These are phyloP conservation scores for Colletotrichum sp. DNA, from an alignment of 2,329 filamentous ascomycete genomes.

Conservation along the genomic window DNA sequence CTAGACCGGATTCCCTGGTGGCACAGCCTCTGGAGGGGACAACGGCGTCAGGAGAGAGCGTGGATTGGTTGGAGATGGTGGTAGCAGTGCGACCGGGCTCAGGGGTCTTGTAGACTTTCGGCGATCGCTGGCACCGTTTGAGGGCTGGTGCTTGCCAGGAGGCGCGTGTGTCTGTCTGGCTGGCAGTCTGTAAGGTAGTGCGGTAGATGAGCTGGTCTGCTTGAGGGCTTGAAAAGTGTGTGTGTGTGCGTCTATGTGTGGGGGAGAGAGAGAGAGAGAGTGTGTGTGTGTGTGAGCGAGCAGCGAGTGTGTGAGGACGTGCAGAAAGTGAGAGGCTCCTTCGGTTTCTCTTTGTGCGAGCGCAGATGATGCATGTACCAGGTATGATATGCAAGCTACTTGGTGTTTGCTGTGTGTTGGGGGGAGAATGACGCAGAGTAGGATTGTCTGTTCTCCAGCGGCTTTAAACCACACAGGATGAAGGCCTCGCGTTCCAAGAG, in stretches of 20 bases:
- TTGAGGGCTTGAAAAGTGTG: not conserved
- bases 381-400: not conserved
- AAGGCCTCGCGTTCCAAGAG: not conserved
- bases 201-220: not conserved
- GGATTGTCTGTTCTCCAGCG: not conserved
- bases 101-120: constrained; percentile 22
- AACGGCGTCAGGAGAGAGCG: constrained; percentile 14
- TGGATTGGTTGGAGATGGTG: constrained; percentile 6
- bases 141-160: constrained; percentile 16
- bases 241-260: not conserved
- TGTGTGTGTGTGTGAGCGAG: not conserved
- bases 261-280: not conserved
- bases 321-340: not conserved
- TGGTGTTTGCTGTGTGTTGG: not conserved
- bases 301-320: not conserved
- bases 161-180: constrained; percentile 10
- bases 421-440: not conserved
- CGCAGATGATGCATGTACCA: not conserved
- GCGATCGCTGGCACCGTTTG: constrained; percentile 18
- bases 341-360: not conserved
- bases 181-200: not conserved
- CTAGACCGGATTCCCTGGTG: constrained; percentile 13
- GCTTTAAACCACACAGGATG: not conserved
- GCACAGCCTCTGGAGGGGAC: constrained; percentile 15
- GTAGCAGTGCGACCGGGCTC: constrained; percentile 16